phyloP scores from a whole-genome alignment of 257 asterid species.

The Jasminum sambac region DNA sequence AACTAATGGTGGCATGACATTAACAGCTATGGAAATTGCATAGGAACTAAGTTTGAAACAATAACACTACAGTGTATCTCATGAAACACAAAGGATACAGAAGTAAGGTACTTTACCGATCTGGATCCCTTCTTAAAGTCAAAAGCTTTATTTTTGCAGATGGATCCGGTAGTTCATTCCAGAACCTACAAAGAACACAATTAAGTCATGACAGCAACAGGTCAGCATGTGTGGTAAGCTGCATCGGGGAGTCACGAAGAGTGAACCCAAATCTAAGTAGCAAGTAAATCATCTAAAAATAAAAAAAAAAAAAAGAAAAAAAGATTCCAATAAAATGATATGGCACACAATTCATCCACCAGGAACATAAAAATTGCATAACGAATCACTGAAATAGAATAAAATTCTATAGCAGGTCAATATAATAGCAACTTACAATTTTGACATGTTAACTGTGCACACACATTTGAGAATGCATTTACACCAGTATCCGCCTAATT shows the following conservation, averaged over 20 bases:
- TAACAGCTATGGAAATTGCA: slow-evolving; percentile 3
- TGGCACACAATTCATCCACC: not conserved
- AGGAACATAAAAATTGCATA: slow-evolving; percentile 13
- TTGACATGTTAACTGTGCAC: slow-evolving; percentile 15
- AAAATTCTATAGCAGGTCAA: not conserved
- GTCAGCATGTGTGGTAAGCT: not conserved
- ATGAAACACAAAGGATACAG: slow-evolving; percentile 8
- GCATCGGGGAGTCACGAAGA: not conserved
- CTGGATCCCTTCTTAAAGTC: slow-evolving; percentile 72
- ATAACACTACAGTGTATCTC: not conserved
- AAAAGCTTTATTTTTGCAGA: slow-evolving; percentile 94
- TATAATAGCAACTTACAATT: not conserved
- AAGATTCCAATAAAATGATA: slow-evolving; percentile 7
- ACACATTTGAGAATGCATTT: not conserved
- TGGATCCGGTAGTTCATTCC: slow-evolving; percentile 96
- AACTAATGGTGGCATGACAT: not conserved
- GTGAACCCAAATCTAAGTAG: not conserved
- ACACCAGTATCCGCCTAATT: slow-evolving; percentile 6
- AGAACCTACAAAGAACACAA: slow-evolving; percentile 63
- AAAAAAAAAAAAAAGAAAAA: not conserved
- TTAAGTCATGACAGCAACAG: not conserved
- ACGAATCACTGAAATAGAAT: slow-evolving; percentile 9
- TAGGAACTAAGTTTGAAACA: not conserved
- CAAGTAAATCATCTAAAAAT: not conserved
- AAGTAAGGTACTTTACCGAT: slow-evolving; percentile 2